A percentile compares a stretch with the other conserved stretches of the same genome.
phyloP scores from a whole-genome alignment of 2,329 filamentous ascomycete species.

The Fusarium sp. region DNA sequence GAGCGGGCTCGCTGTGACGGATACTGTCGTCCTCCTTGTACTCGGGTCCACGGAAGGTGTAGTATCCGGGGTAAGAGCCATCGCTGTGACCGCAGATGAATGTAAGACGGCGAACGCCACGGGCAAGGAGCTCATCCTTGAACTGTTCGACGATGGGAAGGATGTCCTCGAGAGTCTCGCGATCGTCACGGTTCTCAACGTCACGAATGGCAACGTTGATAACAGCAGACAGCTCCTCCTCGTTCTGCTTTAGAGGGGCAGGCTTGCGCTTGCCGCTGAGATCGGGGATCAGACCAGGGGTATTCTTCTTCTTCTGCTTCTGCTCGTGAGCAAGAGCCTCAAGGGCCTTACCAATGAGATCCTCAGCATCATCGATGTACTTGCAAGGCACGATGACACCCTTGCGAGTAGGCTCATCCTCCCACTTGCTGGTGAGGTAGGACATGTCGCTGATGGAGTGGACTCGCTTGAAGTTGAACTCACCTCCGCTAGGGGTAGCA shows the following conservation, averaged over 20 bases:
- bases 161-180: slow-evolving; percentile 82
- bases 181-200: slow-evolving; percentile 83
- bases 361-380: slow-evolving; percentile 94
- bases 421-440: slow-evolving; percentile 79
- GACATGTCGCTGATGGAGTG: slow-evolving; percentile 98
- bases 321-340: slow-evolving; percentile 77
- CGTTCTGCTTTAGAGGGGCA: slow-evolving; percentile 41
- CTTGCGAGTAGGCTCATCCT: slow-evolving; percentile 83
- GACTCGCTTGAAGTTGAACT: slow-evolving; percentile 79
- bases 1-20: slow-evolving; percentile 93
- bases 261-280: slow-evolving; percentile 78
- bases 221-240: slow-evolving; percentile 87
- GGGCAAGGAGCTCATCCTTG: slow-evolving; percentile 84
- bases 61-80: slow-evolving; percentile 95
- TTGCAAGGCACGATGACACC: slow-evolving; percentile 94
- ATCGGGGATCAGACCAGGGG: slow-evolving; percentile 73
- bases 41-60: slow-evolving; percentile 92
- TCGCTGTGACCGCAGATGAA: slow-evolving; percentile 97
- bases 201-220: slow-evolving; percentile 93
- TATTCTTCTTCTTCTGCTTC: slow-evolving; percentile 67
- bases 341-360: slow-evolving; percentile 83
- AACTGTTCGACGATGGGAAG: slow-evolving; percentile 78
- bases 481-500: slow-evolving; percentile 73
- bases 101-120: slow-evolving; percentile 87
- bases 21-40: slow-evolving; percentile 96